Conservation (phyloP, 2,329 filamentous ascomycete genomes). For the Fusarium hainanense region DNA sequence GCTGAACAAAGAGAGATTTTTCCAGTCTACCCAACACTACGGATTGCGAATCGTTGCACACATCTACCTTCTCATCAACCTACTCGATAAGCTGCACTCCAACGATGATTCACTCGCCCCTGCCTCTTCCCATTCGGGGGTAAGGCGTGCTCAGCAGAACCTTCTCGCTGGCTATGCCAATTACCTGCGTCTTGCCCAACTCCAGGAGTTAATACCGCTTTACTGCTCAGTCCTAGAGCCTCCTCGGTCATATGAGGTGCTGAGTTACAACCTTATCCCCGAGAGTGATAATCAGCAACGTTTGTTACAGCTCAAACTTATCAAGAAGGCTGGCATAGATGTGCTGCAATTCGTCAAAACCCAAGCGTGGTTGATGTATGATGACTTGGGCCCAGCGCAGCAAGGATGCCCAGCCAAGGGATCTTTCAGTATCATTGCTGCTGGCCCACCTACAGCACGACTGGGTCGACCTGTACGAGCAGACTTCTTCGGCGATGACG, state of each 20-base stretch:
- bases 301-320: slow-evolving; percentile 75
- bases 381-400: slow-evolving; percentile 55
- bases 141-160: slow-evolving; percentile 71
- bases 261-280: slow-evolving; percentile 81
- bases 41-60: slow-evolving; percentile 77
- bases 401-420: slow-evolving; percentile 54
- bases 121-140: slow-evolving; percentile 31
- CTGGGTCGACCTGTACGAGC: slow-evolving; percentile 72
- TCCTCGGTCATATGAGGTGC: slow-evolving; percentile 72
- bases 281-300: slow-evolving; percentile 75
- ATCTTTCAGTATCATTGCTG: slow-evolving; percentile 64
- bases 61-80: slow-evolving; percentile 71
- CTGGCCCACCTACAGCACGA: slow-evolving; percentile 48
- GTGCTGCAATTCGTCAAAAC: slow-evolving; percentile 77
- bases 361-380: slow-evolving; percentile 67
- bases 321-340: slow-evolving; percentile 80
- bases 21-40: slow-evolving; percentile 68
- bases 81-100: slow-evolving; percentile 69
- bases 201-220: slow-evolving; percentile 83
- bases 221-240: slow-evolving; percentile 84
- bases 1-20: slow-evolving; percentile 59
- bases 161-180: slow-evolving; percentile 85
- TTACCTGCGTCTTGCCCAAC: slow-evolving; percentile 76
- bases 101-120: slow-evolving; percentile 27
- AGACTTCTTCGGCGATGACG: slow-evolving; percentile 76